Percentiles rank a stretch among this genome's conserved stretches.
phyloP scores from a whole-genome alignment of 2,329 filamentous ascomycete genomes.

The Exophiala alcalophila region DNA sequence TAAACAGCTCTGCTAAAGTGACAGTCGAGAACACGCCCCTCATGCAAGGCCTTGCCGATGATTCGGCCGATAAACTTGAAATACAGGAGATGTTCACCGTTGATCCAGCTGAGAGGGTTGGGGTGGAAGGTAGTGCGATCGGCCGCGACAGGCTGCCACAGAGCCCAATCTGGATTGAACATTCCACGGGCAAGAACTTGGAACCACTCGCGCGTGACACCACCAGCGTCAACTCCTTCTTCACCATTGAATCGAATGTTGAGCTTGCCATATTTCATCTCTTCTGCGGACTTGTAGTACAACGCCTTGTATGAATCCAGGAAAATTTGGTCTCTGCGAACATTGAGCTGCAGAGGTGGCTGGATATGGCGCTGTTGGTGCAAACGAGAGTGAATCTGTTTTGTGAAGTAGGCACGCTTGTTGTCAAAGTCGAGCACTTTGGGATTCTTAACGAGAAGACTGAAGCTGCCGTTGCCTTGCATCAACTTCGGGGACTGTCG shows the following conservation, averaged over 20 bases:
- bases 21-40: slow-evolving; percentile 91
- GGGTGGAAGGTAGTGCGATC: slow-evolving; percentile 98
- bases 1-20: slow-evolving; percentile 99
- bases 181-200: slow-evolving; percentile 95
- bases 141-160: slow-evolving; percentile 94
- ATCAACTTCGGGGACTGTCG: slow-evolving; percentile 96
- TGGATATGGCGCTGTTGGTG: slow-evolving; percentile 69
- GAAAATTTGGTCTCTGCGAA: slow-evolving; percentile 94
- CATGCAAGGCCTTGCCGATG: slow-evolving; percentile 96
- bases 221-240: slow-evolving; percentile 95
- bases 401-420: slow-evolving; percentile 98
- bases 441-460: slow-evolving; percentile 92
- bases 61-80: slow-evolving; percentile 99
- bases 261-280: slow-evolving; percentile 98
- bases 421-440: slow-evolving; percentile 99
- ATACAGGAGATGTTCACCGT: slow-evolving; percentile 92
- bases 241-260: slow-evolving; percentile 97
- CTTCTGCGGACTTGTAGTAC: slow-evolving; percentile 92
- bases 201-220: slow-evolving; percentile 98
- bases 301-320: slow-evolving; percentile 97
- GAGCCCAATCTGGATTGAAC: slow-evolving; percentile 96
- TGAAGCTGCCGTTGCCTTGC: slow-evolving; percentile 81
- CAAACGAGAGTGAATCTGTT: slow-evolving; percentile 76
- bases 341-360: slow-evolving; percentile 77
- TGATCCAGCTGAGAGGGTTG: slow-evolving; percentile 89